Base-by-base conservation (phyloP, 805 yeast genomes). In the Cyberlindnera mississippiensis region DNA sequence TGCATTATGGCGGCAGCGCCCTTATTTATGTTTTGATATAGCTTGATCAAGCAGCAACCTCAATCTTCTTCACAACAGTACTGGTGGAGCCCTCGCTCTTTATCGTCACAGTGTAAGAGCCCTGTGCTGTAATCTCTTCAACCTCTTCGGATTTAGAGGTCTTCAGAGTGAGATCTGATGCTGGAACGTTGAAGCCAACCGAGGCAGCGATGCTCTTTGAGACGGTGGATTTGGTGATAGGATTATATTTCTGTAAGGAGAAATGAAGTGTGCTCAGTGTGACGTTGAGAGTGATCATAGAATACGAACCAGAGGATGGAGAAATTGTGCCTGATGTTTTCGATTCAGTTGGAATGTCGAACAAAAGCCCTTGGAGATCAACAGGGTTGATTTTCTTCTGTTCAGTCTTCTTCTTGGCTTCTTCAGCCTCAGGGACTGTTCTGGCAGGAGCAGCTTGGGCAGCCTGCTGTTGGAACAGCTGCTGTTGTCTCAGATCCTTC, bases 251-350 rank as follows among this genome's bases (percentile, higher is more conserved):
- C 7, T 15, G 15, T 9, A 39, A 22, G 5, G 42, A 6, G 47
- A 48, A 41, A n/a, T 40, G 42, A 2, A 50, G 31, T 8, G 42
- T 29, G 5, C 43, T 51, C 18, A 56, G 28, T 20, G 48, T 49
- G 14, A 48, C 34, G 37, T 55, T 56, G 31, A 57, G 30, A 18
- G 51, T 41, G 32, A 57, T 49, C 46, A 55, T 38, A 2, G 60
- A 55, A 37, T 55, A 56, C 2, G 44, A 32, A 12, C 29, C 28
- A 13, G 24, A 20, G 9, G 51, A 35, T 12, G 49, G 41, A 32
- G 35, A n/a, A 33, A 45, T 37, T 3, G 48, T 18, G 4, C 37
- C 34, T 12, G 29, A 12, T n/a, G 28, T 11, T 12, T 26, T 28
- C 15, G 44, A 17, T 8, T 41, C 43, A 11, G 39, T 36, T 16